phyloP scores from a whole-genome alignment of 140 eudicot genomes.

The Erigeron philadelphicus region DNA sequence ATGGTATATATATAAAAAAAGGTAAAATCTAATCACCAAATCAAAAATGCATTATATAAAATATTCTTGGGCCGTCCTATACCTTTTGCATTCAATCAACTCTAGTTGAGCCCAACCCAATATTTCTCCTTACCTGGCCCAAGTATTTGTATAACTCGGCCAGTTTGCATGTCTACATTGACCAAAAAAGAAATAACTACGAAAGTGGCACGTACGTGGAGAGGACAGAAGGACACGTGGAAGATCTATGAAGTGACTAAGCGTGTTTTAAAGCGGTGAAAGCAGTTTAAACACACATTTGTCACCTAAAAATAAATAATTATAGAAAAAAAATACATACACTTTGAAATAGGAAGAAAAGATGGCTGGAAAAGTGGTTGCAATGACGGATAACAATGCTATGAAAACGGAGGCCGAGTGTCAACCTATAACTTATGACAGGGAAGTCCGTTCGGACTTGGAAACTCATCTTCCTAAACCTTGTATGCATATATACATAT shows the following conservation, averaged over 20 bases:
- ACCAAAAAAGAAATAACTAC: too few species aligned
- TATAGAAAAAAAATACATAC: neutral
- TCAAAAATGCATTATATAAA: too few species aligned
- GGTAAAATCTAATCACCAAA: too few species aligned
- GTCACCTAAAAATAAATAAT: constrained; percentile 13
- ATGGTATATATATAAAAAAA: too few species aligned
- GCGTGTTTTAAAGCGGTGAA: constrained; percentile 10
- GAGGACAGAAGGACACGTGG: constrained; percentile 19
- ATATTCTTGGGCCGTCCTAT: too few species aligned
- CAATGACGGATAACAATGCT: constrained; percentile 31
- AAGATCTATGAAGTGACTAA: constrained; percentile 10
- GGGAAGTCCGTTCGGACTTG: constrained; percentile 66
- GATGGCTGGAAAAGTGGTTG: constrained; percentile 35
- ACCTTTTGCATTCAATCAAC: too few species aligned
- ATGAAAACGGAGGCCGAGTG: constrained; percentile 64
- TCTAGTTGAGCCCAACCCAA: neutral
- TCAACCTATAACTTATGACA: constrained; percentile 61
- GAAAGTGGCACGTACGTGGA: too few species aligned
- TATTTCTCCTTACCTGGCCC: neutral
- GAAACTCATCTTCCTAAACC: constrained; percentile 87
- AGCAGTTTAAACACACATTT: neutral
- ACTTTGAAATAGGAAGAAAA: neutral
- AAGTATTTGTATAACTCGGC: too few species aligned
- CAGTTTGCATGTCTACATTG: too few species aligned
- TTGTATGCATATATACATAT: constrained; percentile 28